Conservation (phyloP, 768 basidiomycete species). For the Tephrocybe rancida region DNA sequence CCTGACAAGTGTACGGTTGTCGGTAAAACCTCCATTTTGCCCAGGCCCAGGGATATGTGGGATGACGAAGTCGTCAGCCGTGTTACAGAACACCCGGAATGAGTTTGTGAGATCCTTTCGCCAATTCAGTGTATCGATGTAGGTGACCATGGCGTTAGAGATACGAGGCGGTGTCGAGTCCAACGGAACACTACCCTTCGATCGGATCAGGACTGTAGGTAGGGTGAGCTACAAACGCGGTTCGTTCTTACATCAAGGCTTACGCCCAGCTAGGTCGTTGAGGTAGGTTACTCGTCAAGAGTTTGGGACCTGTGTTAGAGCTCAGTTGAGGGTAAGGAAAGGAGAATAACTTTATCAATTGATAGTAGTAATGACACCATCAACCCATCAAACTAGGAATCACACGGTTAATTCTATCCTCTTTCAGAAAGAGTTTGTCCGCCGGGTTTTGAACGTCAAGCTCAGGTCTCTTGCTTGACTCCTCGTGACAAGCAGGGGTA, state of each 20-base stretch:
- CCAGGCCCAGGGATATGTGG: not conserved
- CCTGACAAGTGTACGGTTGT: not conserved
- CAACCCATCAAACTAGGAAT: not conserved
- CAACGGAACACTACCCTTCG: not conserved
- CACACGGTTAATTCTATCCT: not conserved
- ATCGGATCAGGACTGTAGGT: slow-evolving; percentile 1
- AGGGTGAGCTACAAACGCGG: not conserved
- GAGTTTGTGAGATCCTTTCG: not conserved
- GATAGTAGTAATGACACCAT: not conserved
- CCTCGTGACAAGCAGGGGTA: too few species aligned
- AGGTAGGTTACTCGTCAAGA: not conserved
- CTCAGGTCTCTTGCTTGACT: too few species aligned
- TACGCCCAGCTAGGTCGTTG: not conserved
- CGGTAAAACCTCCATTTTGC: not conserved
- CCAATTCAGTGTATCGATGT: not conserved
- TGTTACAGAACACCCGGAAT: not conserved
- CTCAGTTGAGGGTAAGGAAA: slow-evolving; percentile 5
- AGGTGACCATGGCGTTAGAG: not conserved
- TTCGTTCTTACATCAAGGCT: not conserved
- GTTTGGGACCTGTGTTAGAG: not conserved
- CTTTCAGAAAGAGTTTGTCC: too few species aligned
- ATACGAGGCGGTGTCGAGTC: not conserved
- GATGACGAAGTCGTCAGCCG: not conserved
- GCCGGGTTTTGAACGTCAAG: too few species aligned
- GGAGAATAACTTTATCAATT: not conserved